These are phyloP conservation scores for Tuber microsphaerosporum DNA, from an alignment of 495 filamentous ascomycete genomes.

Conservation along the genomic window DNA sequence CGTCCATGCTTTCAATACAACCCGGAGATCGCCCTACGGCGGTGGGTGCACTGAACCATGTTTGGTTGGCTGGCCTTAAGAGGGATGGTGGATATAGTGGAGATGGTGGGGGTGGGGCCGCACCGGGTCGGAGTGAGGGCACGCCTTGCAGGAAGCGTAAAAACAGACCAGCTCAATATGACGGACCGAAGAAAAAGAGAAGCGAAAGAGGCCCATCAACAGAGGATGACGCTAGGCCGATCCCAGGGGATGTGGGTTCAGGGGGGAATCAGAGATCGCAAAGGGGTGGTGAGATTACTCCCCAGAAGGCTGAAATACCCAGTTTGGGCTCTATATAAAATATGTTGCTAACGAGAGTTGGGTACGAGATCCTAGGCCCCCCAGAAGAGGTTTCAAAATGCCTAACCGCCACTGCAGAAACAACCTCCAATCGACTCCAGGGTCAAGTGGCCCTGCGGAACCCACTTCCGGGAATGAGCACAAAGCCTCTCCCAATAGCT, in stretches of 20 bases:
- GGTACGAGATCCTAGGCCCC: not conserved
- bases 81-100: not conserved
- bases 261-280: not conserved
- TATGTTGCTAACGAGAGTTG: not conserved
- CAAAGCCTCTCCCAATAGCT: no score
- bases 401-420: not conserved
- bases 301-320: no score
- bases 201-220: not conserved
- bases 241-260: not conserved
- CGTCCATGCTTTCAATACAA: no score
- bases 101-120: no score
- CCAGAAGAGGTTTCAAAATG: not conserved
- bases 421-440: not conserved
- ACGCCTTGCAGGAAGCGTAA: no score
- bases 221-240: not conserved
- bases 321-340: not conserved
- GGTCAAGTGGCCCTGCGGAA: no score
- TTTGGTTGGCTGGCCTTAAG: no score
- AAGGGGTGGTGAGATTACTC: not conserved
- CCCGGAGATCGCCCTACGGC: no score
- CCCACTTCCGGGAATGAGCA: no score
- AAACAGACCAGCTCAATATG: no score
- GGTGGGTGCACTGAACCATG: no score
- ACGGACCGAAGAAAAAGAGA: not conserved
- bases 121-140: fast-evolving